These are phyloP conservation scores for Pelagophyceae sp. DNA, from an alignment of 352 stramenopile species.

Conservation along the genomic window DNA sequence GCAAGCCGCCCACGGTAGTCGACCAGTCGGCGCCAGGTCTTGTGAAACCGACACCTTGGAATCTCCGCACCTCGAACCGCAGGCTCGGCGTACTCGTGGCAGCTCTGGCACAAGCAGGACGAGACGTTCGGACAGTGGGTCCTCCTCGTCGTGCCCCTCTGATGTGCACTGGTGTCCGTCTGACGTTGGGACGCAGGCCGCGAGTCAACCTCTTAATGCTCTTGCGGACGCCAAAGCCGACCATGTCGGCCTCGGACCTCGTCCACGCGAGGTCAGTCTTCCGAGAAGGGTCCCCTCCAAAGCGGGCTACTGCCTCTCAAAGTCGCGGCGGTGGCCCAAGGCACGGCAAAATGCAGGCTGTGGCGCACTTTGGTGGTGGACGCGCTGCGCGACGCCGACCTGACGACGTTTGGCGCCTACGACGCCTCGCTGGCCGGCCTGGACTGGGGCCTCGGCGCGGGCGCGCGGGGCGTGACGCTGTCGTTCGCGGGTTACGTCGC, in stretches of 20 bases:
- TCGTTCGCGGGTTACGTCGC: conserved; percentile 7
- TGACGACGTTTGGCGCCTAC: neutral
- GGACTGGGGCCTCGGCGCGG: neutral
- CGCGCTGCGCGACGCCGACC: neutral
- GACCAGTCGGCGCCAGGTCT: neutral
- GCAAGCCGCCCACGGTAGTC: neutral
- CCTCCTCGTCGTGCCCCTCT: no score
- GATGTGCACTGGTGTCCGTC: no score
- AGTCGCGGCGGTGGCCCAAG: neutral
- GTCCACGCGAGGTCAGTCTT: neutral
- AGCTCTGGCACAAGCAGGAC: neutral
- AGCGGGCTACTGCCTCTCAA: no score
- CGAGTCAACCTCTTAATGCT: neutral
- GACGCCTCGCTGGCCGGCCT: neutral
- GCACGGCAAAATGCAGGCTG: neutral
- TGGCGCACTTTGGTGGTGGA: neutral
- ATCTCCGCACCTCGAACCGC: neutral
- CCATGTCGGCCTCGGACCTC: neutral
- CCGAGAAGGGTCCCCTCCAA: no score
- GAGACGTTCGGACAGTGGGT: neutral
- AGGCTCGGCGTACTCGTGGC: no score
- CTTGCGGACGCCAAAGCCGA: neutral
- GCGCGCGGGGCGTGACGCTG: neutral
- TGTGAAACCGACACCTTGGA: neutral
- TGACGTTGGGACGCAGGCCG: no score